These are phyloP conservation scores for Metschnikowia arizonensis DNA, from an alignment of 805 yeast species.

Conservation along the genomic window DNA sequence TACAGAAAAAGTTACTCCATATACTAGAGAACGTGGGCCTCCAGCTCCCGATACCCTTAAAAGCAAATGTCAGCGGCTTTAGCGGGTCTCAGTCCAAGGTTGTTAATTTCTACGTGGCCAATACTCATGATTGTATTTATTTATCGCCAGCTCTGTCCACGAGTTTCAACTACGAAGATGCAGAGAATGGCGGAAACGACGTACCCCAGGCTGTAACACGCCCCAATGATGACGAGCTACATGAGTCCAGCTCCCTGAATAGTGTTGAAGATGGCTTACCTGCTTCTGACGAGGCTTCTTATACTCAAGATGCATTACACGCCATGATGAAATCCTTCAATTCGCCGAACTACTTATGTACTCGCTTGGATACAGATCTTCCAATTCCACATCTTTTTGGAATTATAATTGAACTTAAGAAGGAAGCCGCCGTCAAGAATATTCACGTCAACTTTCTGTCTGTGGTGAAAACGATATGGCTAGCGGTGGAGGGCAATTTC, in stretches of 20 bases:
- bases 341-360: slow-evolving; percentile 36
- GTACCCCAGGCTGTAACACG: slow-evolving; percentile 15
- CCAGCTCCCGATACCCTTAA: slow-evolving; percentile 37
- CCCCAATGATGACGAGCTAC: neutral
- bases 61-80: slow-evolving; percentile 23
- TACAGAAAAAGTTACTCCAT: slow-evolving; percentile 30
- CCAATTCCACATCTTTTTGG: slow-evolving; percentile 54
- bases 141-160: slow-evolving; percentile 38
- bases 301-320: slow-evolving; percentile 8
- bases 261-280: neutral
- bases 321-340: slow-evolving; percentile 23
- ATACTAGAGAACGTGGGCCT: slow-evolving; percentile 35
- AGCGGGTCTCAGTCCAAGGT: slow-evolving; percentile 26
- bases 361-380: slow-evolving; percentile 35
- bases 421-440: slow-evolving; percentile 35
- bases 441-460: slow-evolving; percentile 43
- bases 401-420: slow-evolving; percentile 42
- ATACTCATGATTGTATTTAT: slow-evolving; percentile 38
- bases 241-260: neutral
- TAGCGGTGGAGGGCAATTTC: slow-evolving; percentile 48
- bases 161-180: slow-evolving; percentile 41
- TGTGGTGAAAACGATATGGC: slow-evolving; percentile 47
- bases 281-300: neutral
- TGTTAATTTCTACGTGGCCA: slow-evolving; percentile 33
- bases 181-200: slow-evolving; percentile 34